Evolutionary conservation across 2,329 filamentous ascomycete species (phyloP).

Genomic region (Tolypocladium album): DNA sequence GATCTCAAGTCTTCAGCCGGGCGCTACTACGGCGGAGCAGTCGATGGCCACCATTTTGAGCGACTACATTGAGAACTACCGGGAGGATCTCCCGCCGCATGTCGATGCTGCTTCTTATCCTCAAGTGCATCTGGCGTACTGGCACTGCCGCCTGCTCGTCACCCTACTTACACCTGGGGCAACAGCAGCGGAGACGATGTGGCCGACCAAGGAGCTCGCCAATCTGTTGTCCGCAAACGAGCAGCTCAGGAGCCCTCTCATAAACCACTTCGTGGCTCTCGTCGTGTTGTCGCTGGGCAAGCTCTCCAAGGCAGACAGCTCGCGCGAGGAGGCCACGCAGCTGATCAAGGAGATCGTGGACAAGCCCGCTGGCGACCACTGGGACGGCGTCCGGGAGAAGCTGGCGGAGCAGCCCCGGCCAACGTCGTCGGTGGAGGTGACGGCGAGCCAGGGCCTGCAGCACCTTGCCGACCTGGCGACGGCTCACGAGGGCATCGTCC

Average conservation of each 20-base stretch:
- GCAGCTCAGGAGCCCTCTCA: conserved; percentile 49
- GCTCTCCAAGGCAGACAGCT: conserved; percentile 42
- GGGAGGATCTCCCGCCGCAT: conserved; percentile 49
- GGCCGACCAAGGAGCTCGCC: conserved; percentile 47
- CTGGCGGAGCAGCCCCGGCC: conserved; percentile 22
- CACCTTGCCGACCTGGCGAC: conserved; percentile 48
- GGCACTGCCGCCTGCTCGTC: conserved; percentile 56
- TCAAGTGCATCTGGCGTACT: conserved; percentile 56
- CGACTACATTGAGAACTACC: conserved; percentile 46
- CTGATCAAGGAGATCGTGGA: conserved; percentile 47
- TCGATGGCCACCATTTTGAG: conserved; percentile 21
- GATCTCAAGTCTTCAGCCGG: conserved; percentile 23
- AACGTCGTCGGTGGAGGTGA: conserved; percentile 25
- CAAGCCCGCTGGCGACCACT: conserved; percentile 37
- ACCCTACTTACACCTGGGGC: conserved; percentile 48
- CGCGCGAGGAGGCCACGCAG: conserved; percentile 44
- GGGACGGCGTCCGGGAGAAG: conserved; percentile 45
- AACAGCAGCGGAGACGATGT: conserved; percentile 46
- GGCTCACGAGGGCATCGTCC: conserved; percentile 24
- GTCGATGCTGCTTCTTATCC: conserved; percentile 41
- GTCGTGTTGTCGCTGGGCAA: conserved; percentile 50
- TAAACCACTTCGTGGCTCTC: conserved; percentile 55
- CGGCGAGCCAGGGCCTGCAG: conserved; percentile 45
- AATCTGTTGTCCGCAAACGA: conserved; percentile 45
- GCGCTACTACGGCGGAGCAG: conserved; percentile 21